Percentiles rank a stretch among this genome's conserved stretches.
phyloP scores from a whole-genome alignment of 805 yeast genomes.

The Schwanniomyces vanrijiae region DNA sequence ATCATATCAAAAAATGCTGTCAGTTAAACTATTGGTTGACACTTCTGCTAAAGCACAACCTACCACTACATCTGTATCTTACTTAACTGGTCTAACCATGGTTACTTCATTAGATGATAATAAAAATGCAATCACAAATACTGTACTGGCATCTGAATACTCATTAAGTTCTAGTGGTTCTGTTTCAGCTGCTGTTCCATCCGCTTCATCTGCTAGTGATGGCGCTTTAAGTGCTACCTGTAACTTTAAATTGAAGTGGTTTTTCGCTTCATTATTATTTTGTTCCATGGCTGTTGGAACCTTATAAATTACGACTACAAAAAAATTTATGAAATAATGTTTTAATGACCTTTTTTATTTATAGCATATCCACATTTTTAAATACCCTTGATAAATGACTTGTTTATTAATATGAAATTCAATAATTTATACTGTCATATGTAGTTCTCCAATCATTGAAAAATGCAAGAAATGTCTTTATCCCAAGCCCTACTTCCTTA shows the following conservation, averaged over 20 bases:
- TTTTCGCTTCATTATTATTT: constrained; percentile 1
- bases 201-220: constrained; percentile 1
- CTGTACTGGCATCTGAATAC: not conserved
- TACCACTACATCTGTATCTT: not conserved
- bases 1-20: not conserved
- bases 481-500: constrained; percentile 40
- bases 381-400: not conserved
- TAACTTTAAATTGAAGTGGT: constrained; percentile 4
- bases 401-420: not conserved
- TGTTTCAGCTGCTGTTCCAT: not conserved
- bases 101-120: constrained; percentile 1
- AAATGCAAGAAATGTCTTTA: constrained; percentile 30
- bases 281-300: constrained; percentile 3
- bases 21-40: constrained; percentile 1
- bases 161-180: not conserved
- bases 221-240: not conserved
- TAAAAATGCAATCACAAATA: not conserved
- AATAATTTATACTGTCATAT: constrained; percentile 2
- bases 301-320: not conserved
- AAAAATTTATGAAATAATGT: not conserved
- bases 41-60: not conserved
- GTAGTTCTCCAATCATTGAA: constrained; percentile 28
- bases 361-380: not conserved
- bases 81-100: not conserved
- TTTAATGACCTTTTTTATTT: not conserved